Conservation (phyloP, 1,284 basidiomycete species). For the Coniferiporia sulphurascens region DNA sequence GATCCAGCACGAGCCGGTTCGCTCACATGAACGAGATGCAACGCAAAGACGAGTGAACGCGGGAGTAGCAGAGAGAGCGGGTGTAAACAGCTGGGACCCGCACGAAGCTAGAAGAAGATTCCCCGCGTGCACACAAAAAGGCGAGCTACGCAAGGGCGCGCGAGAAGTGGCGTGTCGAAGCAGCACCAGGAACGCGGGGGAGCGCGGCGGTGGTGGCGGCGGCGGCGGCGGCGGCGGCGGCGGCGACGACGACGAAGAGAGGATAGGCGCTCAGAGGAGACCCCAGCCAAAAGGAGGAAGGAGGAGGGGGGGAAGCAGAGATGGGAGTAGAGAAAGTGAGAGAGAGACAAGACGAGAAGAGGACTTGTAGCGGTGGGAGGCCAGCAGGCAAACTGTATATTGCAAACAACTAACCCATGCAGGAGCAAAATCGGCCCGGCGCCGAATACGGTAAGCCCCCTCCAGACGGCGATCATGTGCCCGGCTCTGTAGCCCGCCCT, state of each 20-base stretch:
- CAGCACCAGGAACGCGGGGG: neutral
- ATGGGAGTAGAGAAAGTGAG: no score
- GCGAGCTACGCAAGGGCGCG: constrained; percentile 1
- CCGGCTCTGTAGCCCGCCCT: no score
- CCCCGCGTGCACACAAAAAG: neutral
- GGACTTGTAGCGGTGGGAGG: no score
- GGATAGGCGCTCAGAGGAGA: no score
- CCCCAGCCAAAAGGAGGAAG: no score
- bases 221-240: neutral
- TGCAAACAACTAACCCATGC: no score
- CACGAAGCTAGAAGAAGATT: neutral
- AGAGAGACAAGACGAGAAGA: no score
- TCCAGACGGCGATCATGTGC: no score
- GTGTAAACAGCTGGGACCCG: neutral
- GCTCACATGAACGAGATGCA: neutral
- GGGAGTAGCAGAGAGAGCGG: neutral
- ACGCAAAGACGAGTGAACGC: neutral
- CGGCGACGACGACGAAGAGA: neutral
- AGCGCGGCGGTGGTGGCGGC: neutral
- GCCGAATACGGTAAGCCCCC: no score
- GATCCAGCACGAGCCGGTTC: neutral
- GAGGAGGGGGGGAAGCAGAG: no score
- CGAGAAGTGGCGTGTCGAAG: constrained; percentile 4
- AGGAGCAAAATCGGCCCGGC: no score
- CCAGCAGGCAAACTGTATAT: no score